These are phyloP conservation scores for Paradendryphiella salina DNA, from an alignment of 2,329 filamentous ascomycete species.

Conservation along the genomic window DNA sequence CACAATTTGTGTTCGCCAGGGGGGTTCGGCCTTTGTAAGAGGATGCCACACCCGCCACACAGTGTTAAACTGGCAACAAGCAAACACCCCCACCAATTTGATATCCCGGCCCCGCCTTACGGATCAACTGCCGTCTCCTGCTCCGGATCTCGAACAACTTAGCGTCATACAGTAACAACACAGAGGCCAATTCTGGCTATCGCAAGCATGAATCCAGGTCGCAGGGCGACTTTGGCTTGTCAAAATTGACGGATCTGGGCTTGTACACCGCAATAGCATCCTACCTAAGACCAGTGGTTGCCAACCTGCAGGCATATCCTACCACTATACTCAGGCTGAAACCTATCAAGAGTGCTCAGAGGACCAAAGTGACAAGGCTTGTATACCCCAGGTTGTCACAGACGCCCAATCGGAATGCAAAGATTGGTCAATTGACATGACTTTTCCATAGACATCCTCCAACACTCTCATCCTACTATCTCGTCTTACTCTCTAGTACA, in stretches of 20 bases:
- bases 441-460: slow-evolving; percentile 14
- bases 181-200: slow-evolving; percentile 15
- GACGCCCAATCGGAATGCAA: slow-evolving; percentile 21
- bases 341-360: slow-evolving; percentile 23
- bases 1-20: slow-evolving; percentile 13
- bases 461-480: slow-evolving; percentile 24
- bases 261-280: slow-evolving; percentile 18
- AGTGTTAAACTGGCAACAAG: slow-evolving; percentile 10
- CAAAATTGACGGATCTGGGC: slow-evolving; percentile 30
- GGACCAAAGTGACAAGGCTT: slow-evolving; percentile 18
- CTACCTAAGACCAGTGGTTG: slow-evolving; percentile 10
- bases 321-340: slow-evolving; percentile 33
- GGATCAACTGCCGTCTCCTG: slow-evolving; percentile 22
- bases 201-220: slow-evolving; percentile 25
- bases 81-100: slow-evolving; percentile 11
- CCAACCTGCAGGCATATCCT: slow-evolving; percentile 21
- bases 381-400: slow-evolving; percentile 19
- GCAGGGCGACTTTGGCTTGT: slow-evolving; percentile 20
- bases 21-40: slow-evolving; percentile 13
- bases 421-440: slow-evolving; percentile 30
- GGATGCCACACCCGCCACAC: slow-evolving; percentile 16
- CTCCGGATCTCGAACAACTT: slow-evolving; percentile 1
- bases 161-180: slow-evolving; percentile 13
- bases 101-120: slow-evolving; percentile 7
- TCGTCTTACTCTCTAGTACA: too few relatives aligned